These are phyloP conservation scores for Malbranchea cinnamomea DNA, from an alignment of 2,329 filamentous ascomycete species.

Conservation along the genomic window DNA sequence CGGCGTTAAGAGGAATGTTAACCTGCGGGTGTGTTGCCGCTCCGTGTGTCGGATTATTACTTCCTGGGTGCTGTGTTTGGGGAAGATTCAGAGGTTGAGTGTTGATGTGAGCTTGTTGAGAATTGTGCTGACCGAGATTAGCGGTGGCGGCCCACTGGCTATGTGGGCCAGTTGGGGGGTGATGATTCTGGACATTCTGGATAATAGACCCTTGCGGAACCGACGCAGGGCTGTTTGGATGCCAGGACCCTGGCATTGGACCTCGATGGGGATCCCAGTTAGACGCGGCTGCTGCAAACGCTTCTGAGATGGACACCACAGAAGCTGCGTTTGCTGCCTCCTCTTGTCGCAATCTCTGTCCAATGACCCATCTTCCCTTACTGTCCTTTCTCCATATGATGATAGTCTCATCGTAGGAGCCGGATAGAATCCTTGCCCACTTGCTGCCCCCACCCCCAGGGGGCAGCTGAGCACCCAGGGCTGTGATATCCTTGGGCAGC, in stretches of 20 bases:
- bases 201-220: background rate
- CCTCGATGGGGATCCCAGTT: slow-evolving; percentile 2
- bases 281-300: background rate
- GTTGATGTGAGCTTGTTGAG: no score
- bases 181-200: no score
- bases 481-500: slow-evolving; percentile 55
- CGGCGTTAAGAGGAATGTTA: background rate
- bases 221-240: no score
- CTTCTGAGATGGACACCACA: slow-evolving; percentile 5
- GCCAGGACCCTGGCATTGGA: no score
- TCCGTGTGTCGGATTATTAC: no score
- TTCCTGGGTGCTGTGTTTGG: no score
- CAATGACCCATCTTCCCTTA: slow-evolving; percentile 70
- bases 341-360: slow-evolving; percentile 55
- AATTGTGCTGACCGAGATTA: no score
- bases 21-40: no score
- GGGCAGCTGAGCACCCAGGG: slow-evolving; percentile 72
- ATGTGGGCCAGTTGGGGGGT: no score
- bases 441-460: slow-evolving; percentile 79
- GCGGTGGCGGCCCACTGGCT: no score
- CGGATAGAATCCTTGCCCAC: slow-evolving; percentile 90
- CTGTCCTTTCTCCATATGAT: slow-evolving; percentile 85
- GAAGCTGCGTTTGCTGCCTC: slow-evolving; percentile 30
- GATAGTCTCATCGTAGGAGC: slow-evolving; percentile 89
- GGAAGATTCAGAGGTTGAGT: no score